Conservation (phyloP, 2,329 filamentous ascomycete species). For the Didymella pinodella region DNA sequence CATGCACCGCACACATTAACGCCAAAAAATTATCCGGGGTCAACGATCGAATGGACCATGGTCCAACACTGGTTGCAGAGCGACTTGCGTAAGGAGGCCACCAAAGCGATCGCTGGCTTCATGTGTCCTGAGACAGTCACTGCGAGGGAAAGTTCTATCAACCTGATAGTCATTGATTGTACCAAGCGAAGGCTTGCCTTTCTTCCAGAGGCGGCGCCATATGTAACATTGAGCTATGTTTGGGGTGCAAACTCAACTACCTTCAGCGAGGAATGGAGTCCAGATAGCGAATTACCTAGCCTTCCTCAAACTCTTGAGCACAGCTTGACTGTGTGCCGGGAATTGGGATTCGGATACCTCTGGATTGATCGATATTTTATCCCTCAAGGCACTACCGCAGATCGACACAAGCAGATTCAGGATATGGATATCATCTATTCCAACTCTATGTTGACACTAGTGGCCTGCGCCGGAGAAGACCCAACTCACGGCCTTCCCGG, state of each 20-base stretch:
- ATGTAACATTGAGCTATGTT: neutral
- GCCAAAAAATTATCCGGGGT: too few species aligned
- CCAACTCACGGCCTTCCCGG: neutral
- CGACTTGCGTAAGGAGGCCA: too few species aligned
- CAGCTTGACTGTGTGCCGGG: neutral
- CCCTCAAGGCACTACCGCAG: neutral
- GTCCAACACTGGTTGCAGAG: too few species aligned
- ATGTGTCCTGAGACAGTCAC: too few species aligned
- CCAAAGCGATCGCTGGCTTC: too few species aligned
- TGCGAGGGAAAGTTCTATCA: too few species aligned
- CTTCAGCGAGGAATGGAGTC: too few species aligned
- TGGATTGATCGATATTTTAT: neutral
- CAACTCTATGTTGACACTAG: neutral
- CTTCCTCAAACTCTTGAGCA: neutral
- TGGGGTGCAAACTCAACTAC: neutral
- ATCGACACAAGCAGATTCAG: neutral
- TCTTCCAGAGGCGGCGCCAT: neutral
- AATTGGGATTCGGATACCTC: neutral
- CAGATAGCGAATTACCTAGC: too few species aligned
- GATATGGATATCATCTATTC: neutral
- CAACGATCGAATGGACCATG: too few species aligned
- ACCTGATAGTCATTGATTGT: neutral
- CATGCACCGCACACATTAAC: too few species aligned
- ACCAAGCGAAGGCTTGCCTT: fast-evolving
- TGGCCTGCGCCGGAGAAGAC: neutral